phyloP scores from a whole-genome alignment of 441 rosid genomes.

The Corymbia calophylla region DNA sequence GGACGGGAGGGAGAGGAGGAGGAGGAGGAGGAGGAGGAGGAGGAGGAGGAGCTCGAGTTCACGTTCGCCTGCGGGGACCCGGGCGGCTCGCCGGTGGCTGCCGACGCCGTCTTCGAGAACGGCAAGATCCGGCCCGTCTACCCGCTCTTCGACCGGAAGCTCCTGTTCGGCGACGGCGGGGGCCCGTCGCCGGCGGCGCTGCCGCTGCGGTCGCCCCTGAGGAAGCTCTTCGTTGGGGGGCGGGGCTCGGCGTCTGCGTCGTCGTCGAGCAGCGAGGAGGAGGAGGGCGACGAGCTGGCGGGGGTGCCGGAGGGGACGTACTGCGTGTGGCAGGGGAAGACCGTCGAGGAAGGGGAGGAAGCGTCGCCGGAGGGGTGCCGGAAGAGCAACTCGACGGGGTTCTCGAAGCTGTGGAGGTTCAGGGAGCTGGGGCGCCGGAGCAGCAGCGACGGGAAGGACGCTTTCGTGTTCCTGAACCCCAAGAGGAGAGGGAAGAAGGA shows the following conservation, averaged over 20 bases:
- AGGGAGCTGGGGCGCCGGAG: constrained; percentile 51
- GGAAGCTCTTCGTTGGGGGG: constrained; percentile 47
- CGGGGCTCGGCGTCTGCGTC: neutral
- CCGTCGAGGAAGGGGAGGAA: constrained; percentile 17
- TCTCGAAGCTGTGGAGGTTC: constrained; percentile 70
- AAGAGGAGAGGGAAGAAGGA: neutral
- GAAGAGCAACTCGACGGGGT: constrained; percentile 91
- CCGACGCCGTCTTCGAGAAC: constrained; percentile 59
- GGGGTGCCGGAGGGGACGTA: constrained; percentile 34
- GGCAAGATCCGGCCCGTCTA: constrained; percentile 76
- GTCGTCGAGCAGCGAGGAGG: neutral
- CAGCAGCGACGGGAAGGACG: constrained; percentile 39
- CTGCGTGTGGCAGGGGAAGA: constrained; percentile 55
- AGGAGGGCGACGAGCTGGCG: constrained; percentile 11
- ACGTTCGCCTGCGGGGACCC: constrained; percentile 47
- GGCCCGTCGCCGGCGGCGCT: neutral
- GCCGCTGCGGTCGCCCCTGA: constrained; percentile 35
- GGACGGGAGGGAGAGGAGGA: neutral
- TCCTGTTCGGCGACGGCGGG: constrained; percentile 16
- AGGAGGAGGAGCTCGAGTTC: constrained; percentile 28
- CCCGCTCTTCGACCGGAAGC: constrained; percentile 54
- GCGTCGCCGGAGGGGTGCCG: constrained; percentile 42
- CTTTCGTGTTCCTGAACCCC: constrained; percentile 8
- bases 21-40: neutral
- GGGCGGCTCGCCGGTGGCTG: constrained; percentile 50